A percentile compares a stretch with the other conserved stretches of the same genome.
phyloP scores from a whole-genome alignment of 2,329 filamentous ascomycete genomes.

The Tolypocladium ovalisporum region DNA sequence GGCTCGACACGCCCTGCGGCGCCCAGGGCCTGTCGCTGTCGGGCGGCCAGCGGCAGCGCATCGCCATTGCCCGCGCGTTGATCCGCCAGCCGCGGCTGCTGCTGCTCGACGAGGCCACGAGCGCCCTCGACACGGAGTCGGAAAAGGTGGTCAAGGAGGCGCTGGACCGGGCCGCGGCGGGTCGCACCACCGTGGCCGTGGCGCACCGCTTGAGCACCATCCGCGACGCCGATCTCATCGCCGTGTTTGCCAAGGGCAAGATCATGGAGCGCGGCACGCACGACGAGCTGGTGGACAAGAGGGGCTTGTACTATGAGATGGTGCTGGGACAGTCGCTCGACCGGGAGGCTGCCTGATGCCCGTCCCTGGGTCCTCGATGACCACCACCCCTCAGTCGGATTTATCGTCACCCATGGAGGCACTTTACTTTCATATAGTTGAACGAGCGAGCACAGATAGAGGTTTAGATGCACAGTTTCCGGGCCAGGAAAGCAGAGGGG shows the following conservation, averaged over 20 bases:
- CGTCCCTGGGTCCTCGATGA: not conserved
- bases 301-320: constrained; percentile 43
- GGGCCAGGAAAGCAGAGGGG: too few relatives aligned
- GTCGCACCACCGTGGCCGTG: constrained; percentile 48
- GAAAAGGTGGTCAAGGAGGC: constrained; percentile 56
- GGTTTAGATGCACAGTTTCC: not conserved
- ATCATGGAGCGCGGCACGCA: constrained; percentile 53
- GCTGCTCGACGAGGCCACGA: constrained; percentile 64
- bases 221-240: constrained; percentile 51
- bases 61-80: constrained; percentile 63
- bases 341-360: constrained; percentile 13
- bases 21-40: constrained; percentile 58
- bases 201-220: constrained; percentile 47
- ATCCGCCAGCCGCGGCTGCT: constrained; percentile 55
- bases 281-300: constrained; percentile 38
- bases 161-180: constrained; percentile 34
- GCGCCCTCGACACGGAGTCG: constrained; percentile 50
- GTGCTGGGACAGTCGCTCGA: constrained; percentile 32
- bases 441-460: not conserved
- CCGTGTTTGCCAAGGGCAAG: constrained; percentile 37
- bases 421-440: not conserved
- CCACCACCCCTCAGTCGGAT: not conserved
- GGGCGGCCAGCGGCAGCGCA: constrained; percentile 61
- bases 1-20: constrained; percentile 53
- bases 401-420: not conserved